Base-by-base conservation (phyloP, 352 stramenopile genomes). In the Halophytophthora polymorphica region DNA sequence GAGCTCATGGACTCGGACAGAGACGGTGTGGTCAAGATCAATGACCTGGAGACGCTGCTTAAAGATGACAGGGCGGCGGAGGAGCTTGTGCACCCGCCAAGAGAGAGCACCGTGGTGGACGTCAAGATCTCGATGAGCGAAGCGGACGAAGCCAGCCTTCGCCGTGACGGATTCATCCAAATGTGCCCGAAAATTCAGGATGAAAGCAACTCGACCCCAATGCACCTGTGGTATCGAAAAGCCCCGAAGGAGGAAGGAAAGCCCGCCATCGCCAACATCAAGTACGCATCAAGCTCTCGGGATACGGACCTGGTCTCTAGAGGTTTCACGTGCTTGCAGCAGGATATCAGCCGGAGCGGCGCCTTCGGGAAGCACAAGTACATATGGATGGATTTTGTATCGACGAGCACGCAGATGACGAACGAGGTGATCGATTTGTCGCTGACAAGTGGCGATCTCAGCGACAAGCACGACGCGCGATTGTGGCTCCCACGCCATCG, bases 291-390 rank as follows among this genome's bases (percentile, higher is more conserved):
- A 8, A 88, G 63, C 13, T 71, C 75, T 11, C 66, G 76, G 10
- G 82, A 93, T 50, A 86, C 73, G n/a, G 76, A 89, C 1, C 58
- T 93, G 7, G 76, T 90, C 12, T 71, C 75, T 1, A 86, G 83
- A 45, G 79, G 82, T 7, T 93, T 73, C 51, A 88, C 79, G 1
- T 90, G 79, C 34, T 53, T 93, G n/a, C 67, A 84, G 33, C 80
- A 90, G 52, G 73, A 90, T 52, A 64, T 90, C 15, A 84, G 84
- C 44, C 61, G 73, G 25, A 70, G 63, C 13, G 77, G 77, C 7
- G 48, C 64, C 3, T 90, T 90, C 40, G 76, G 75, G 5, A 86
- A 86, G 45, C 77, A 81, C 53, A 88, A 85, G 59, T 90, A 85
- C 51, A 84, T 90, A 33, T 90, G 80, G 80, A 61, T 80, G 2